These are phyloP conservation scores for Rubus idaeus DNA, from an alignment of 306 rosid species.

Conservation along the genomic window DNA sequence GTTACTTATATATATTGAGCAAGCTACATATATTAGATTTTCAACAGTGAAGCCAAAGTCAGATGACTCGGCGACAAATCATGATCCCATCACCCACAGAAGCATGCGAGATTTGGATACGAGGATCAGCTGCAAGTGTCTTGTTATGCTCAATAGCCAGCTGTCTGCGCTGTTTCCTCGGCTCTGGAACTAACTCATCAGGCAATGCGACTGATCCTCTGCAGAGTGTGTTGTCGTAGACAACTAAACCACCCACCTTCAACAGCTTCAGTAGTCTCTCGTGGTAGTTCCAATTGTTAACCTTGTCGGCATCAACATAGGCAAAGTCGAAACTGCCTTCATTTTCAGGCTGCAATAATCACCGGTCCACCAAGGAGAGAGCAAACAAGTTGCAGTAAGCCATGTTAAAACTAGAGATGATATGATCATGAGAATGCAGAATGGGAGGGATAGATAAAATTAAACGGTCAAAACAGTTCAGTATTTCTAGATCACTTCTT, in stretches of 20 bases:
- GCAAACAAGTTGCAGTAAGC: background rate
- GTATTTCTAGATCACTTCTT: background rate
- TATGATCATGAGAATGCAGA: background rate
- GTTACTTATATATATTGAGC: background rate
- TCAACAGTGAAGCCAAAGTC: background rate
- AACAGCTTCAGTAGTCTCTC: slow-evolving; percentile 46
- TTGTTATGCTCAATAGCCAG: slow-evolving; percentile 38
- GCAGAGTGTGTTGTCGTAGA: slow-evolving; percentile 58
- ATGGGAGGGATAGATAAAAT: background rate
- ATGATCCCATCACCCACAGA: slow-evolving; percentile 57
- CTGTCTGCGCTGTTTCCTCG: slow-evolving; percentile 1
- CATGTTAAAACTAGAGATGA: background rate
- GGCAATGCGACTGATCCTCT: slow-evolving; percentile 38
- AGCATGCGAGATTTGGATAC: slow-evolving; percentile 38
- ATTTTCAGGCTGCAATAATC: slow-evolving; percentile 39
- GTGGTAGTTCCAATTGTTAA: slow-evolving; percentile 55
- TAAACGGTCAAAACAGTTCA: background rate
- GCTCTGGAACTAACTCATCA: background rate
- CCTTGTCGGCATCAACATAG: slow-evolving; percentile 52
- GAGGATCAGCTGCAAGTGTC: slow-evolving; percentile 39
- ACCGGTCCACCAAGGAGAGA: background rate
- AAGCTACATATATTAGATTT: background rate
- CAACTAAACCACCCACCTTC: slow-evolving; percentile 48
- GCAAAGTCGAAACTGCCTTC: slow-evolving; percentile 56
- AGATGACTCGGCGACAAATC: slow-evolving; percentile 42